phyloP scores from a whole-genome alignment of 2,329 filamentous ascomycete species.

The Colletotrichum tofieldiae region DNA sequence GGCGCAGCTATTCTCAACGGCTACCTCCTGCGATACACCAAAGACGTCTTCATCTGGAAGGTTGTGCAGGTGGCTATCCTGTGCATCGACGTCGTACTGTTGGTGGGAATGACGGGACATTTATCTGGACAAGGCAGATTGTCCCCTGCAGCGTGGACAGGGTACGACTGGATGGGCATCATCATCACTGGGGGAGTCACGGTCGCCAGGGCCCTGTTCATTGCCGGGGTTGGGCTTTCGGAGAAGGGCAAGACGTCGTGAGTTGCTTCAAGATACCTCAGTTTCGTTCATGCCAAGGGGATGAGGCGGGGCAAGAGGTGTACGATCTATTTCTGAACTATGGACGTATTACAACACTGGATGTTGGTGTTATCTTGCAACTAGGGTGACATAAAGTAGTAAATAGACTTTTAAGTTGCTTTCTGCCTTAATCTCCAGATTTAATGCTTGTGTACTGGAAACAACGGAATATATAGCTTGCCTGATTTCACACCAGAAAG shows the following conservation, averaged over 20 bases:
- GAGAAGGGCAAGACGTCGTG: not conserved
- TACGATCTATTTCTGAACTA: not conserved
- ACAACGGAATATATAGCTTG: no score
- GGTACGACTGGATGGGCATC: slow-evolving; percentile 13
- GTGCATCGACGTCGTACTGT: slow-evolving; percentile 44
- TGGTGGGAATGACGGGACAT: slow-evolving; percentile 42
- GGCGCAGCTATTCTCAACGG: slow-evolving; percentile 41
- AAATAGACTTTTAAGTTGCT: no score
- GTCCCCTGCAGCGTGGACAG: slow-evolving; percentile 28
- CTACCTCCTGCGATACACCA: slow-evolving; percentile 14
- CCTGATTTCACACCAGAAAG: no score
- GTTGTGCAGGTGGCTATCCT: slow-evolving; percentile 45
- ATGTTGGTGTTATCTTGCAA: no score
- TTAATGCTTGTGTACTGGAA: no score
- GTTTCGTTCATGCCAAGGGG: no score
- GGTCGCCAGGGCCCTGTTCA: slow-evolving; percentile 1
- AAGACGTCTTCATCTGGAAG: slow-evolving; percentile 45
- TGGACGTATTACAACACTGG: no score
- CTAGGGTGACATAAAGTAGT: no score
- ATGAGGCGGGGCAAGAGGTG: not conserved
- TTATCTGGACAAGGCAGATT: slow-evolving; percentile 42
- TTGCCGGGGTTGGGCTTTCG: not conserved
- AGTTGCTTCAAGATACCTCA: not conserved
- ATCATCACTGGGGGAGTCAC: slow-evolving; percentile 6
- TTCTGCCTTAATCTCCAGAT: no score